phyloP scores from a whole-genome alignment of 2,329 filamentous ascomycete genomes.

The Fusarium vanettenii region DNA sequence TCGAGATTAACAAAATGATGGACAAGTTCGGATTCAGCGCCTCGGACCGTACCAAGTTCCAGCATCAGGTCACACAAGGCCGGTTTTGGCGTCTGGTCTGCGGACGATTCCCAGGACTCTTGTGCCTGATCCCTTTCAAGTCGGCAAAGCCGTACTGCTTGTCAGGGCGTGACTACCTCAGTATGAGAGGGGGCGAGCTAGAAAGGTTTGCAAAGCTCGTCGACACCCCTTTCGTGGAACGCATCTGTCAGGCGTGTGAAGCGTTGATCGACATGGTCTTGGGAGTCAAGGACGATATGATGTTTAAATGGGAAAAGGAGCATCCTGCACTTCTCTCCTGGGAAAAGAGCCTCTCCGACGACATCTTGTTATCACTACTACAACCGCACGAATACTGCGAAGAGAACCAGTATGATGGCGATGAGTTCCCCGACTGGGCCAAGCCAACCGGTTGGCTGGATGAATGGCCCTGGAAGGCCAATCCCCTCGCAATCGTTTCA shows the following conservation, averaged over 20 bases:
- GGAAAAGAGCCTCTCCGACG: background rate
- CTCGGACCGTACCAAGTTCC: background rate
- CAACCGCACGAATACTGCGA: background rate
- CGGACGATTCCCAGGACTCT: background rate
- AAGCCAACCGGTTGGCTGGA: background rate
- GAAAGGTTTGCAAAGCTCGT: background rate
- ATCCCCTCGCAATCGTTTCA: background rate
- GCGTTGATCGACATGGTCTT: background rate
- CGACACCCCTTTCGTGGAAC: background rate
- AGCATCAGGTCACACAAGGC: background rate
- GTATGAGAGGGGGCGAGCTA: background rate
- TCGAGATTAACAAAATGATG: background rate
- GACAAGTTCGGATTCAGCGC: background rate
- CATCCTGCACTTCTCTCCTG: background rate
- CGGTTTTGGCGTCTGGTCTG: background rate
- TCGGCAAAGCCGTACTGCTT: background rate
- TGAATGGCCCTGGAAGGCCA: background rate
- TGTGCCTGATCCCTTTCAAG: background rate
- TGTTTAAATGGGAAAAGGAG: constrained; percentile 4
- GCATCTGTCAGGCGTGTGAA: background rate
- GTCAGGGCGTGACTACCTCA: background rate
- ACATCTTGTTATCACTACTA: background rate
- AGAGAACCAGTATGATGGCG: background rate
- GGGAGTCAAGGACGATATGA: background rate
- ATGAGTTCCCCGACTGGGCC: background rate